Evolutionary conservation across 2,329 filamentous ascomycete genomes (phyloP), one percentile per base, ranked within the genome.

Genomic region (Gaeumannomyces sp.): DNA sequence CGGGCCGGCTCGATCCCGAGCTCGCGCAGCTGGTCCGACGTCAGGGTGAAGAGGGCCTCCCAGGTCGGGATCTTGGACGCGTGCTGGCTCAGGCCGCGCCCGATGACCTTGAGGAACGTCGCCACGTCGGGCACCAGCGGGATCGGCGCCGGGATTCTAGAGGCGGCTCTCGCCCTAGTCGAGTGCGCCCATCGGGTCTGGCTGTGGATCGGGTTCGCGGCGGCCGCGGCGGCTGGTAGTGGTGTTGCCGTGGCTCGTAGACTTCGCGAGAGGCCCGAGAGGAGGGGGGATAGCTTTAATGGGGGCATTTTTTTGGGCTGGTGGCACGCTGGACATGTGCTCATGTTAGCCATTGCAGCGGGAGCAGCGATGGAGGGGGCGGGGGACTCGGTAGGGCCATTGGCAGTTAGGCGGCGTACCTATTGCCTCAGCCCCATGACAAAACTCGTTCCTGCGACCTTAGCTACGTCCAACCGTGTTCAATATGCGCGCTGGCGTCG

Each of bases 71-170:
- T 92, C 77, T 98, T 98, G 77, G 86, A 82, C 61, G 90, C 85
- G 80, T 97, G 92, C 73, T 90, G 87, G 72, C 85, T 88, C 71
- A 97, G 87, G 71, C 89, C 89, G 68, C 95, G 93, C 71, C 95
- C 95, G 77, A 98, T 97, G 66, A 97, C 83, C 50, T 85, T 92
- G 68, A 98, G 88, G 77, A 99, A 97, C 22, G 93, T 95, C 70
- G 83, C 75, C 57, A 92, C 87, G 75, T 97, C 89, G 38, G 93
- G 94, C 56, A 96, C 88, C 72, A 96, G 93, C 1, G 92, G 91
- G 53, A 90, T 96, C 0, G 93, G 90, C 29, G 82, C 73, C 3
- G 93, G 93, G 38, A 86, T 78, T 8, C 22, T 6, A 3, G 25
- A 3, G 7, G 61, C 50, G 13, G 27, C 29, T 45, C 28, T 33